Conservation (phyloP, 208 protist species). For the Phytomonas serpens region DNA sequence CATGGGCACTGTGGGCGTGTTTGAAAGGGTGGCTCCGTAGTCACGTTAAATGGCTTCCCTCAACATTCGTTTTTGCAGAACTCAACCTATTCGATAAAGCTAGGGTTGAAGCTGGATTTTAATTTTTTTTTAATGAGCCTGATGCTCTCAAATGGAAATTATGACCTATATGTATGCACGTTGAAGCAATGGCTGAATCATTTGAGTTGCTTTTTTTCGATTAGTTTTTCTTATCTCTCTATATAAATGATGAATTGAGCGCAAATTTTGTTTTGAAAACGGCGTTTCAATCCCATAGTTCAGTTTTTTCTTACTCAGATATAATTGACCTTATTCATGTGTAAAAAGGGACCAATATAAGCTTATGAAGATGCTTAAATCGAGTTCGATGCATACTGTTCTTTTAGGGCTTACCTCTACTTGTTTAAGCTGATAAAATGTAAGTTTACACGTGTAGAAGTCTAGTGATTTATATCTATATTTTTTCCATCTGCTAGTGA, state of each 20-base stretch:
- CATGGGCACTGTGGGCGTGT: not conserved
- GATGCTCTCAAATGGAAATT: not conserved
- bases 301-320: not conserved
- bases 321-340: not conserved
- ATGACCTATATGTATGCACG: not conserved
- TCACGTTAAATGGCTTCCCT: not conserved
- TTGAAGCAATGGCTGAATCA: not conserved
- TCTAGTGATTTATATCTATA: slow-evolving; percentile 7
- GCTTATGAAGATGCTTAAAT: not conserved
- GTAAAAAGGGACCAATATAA: not conserved
- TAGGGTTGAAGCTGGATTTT: not conserved
- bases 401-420: not conserved
- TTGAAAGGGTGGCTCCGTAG: slow-evolving; percentile 3
- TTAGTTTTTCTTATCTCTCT: not conserved
- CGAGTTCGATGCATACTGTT: not conserved
- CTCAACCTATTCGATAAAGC: not conserved
- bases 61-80: not conserved
- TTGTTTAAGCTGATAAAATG: slow-evolving; percentile 4
- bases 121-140: not conserved
- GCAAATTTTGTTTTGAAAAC: not conserved
- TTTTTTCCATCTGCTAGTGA: not conserved
- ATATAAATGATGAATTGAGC: not conserved
- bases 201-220: not conserved
- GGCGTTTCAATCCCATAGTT: not conserved
- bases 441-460: not conserved